Evolutionary conservation across 495 filamentous ascomycete genomes (phyloP), one percentile per base, ranked within the genome.

Genomic region (Parachaetomium inaequale): DNA sequence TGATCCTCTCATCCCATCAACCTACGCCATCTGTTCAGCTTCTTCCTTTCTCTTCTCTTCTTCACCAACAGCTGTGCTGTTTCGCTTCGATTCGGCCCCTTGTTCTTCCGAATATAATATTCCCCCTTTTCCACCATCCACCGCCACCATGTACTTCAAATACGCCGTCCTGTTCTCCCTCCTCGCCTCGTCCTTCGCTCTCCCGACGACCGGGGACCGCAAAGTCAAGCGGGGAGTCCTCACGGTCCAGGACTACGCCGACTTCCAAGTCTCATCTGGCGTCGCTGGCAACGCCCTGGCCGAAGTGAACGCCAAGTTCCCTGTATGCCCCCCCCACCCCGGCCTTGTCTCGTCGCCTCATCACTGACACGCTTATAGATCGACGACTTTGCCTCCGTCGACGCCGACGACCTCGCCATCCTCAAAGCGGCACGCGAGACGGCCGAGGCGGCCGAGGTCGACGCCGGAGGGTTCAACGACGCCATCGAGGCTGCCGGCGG

Each of bases 301-400:
- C 4, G 76, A 78, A 55, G 78, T 78, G 25, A 64, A 72, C 46
- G 70, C 73, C 28, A 77, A 76, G 68, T 79, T 80, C 53, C 76
- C 77, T 12, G 77, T 78, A 70, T n/a, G 70, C 8, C 7, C 28
- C 50, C 12, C 7, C 19, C 19, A 10, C 3, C 14, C 15, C 32
- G 8, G 6, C 1, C 23, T 3, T 29, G 0, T 19, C 14, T 6
- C 25, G 4, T n/a, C 29, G 11, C 3, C 38, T 40, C 25, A 28
- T 11, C 50, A 23, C 34, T n/a, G 26, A 46, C 42, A 46, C 42
- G 19, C 4, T 4, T 53, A n/a, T n/a, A 78, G 75, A 72, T 79
- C 55, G 72, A 78, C 68, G 66, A 78, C 61, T 69, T 76, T 28
- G 74, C 74, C 23, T 62, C 46, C 59, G 72, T 81, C 32, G 65